Conservation (phyloP, 164 flowering plant genomes). For the Amborella trichopoda region DNA sequence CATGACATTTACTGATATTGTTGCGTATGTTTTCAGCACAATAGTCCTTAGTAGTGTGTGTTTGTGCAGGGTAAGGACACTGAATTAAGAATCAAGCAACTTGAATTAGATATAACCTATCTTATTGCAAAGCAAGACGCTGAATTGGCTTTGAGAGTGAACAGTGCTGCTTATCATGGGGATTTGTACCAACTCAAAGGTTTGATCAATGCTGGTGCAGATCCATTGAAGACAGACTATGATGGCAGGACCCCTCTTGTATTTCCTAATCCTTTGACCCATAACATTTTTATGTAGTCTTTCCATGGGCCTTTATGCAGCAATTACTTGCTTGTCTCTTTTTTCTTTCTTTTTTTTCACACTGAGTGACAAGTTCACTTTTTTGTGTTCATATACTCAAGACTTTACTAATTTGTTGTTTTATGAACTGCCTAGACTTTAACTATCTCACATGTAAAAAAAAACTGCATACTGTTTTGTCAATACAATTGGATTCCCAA, state of each 20-base stretch:
- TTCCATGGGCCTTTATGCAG: not conserved
- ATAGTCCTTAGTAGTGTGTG: too few relatives aligned
- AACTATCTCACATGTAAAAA: too few relatives aligned
- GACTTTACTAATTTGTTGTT: too few relatives aligned
- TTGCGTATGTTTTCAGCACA: too few relatives aligned
- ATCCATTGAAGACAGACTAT: slow-evolving; percentile 44
- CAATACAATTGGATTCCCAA: too few relatives aligned
- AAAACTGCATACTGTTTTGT: too few relatives aligned
- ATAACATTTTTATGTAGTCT: not conserved
- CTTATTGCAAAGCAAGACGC: slow-evolving; percentile 43
- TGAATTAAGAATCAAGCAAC: slow-evolving; percentile 18
- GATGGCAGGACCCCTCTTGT: slow-evolving; percentile 54
- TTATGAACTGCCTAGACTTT: too few relatives aligned
- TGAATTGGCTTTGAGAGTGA: slow-evolving; percentile 40
- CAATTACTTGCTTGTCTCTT: too few relatives aligned
- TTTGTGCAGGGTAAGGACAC: slow-evolving; percentile 33
- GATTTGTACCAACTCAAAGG: slow-evolving; percentile 35
- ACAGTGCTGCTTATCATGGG: slow-evolving; percentile 47
- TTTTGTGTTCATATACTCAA: too few relatives aligned
- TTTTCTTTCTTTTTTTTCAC: too few relatives aligned
- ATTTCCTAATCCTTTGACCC: slow-evolving; percentile 8
- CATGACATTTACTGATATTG: too few relatives aligned
- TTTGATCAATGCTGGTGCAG: slow-evolving; percentile 44
- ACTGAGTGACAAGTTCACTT: too few relatives aligned
- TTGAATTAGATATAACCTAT: slow-evolving; percentile 38